Percentiles rank a stretch among this genome's conserved stretches.
Evolutionary conservation across 2,329 filamentous ascomycete genomes (phyloP).

Genomic region (Beauveria sp.): DNA sequence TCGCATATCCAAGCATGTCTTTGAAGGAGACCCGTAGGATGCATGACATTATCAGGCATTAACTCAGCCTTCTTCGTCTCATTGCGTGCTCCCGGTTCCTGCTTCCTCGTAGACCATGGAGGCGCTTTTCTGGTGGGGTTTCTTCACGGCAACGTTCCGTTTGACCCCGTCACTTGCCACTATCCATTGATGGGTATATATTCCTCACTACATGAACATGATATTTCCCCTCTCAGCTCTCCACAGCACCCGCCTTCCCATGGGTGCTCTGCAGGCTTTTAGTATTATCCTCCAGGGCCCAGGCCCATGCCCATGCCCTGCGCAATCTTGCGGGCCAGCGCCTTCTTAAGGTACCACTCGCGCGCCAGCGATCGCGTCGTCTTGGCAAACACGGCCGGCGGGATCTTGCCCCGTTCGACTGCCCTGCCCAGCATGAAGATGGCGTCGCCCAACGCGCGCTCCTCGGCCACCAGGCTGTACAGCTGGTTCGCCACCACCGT

Average conservation of each 20-base stretch:
- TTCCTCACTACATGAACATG: not conserved
- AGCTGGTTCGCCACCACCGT: constrained; percentile 90
- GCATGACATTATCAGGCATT: not conserved
- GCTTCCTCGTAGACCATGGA: not conserved
- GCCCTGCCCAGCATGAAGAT: constrained; percentile 74
- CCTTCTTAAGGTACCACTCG: constrained; percentile 81
- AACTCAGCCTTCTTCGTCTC: not conserved
- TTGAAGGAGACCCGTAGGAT: not conserved
- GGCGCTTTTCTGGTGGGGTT: not conserved
- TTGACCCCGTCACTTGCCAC: not conserved
- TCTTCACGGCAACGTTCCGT: not conserved
- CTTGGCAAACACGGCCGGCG: constrained; percentile 68
- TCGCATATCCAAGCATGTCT: not conserved
- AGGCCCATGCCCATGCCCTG: constrained; percentile 60
- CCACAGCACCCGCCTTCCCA: too few species aligned
- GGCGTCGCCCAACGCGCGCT: constrained; percentile 76
- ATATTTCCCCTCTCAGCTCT: not conserved
- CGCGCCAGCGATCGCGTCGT: constrained; percentile 66
- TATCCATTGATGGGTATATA: not conserved
- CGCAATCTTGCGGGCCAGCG: constrained; percentile 69
- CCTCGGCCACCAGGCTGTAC: constrained; percentile 82
- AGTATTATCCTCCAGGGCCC: constrained; percentile 17
- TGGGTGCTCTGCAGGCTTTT: not conserved
- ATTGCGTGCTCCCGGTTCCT: not conserved
- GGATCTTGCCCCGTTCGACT: constrained; percentile 64